Conservation (phyloP, 2,329 filamentous ascomycete genomes). For the Penicillium palitans region DNA sequence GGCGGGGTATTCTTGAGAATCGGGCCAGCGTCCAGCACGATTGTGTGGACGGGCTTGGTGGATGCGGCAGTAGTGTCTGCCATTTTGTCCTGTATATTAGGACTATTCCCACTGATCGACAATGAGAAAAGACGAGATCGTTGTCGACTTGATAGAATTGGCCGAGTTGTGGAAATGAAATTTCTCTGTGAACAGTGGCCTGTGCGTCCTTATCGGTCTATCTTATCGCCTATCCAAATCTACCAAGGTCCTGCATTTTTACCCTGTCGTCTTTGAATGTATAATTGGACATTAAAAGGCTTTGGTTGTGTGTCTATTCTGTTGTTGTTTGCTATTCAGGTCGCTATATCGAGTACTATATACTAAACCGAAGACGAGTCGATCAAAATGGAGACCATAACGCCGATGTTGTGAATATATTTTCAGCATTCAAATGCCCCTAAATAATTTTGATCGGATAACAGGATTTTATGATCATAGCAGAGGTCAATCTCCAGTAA, state of each 20-base stretch:
- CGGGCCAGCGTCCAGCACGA: slow-evolving; percentile 87
- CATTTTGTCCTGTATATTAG: slow-evolving; percentile 18
- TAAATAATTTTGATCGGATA: background rate
- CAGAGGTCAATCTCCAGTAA: background rate
- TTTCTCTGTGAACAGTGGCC: slow-evolving; percentile 35
- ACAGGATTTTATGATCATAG: background rate
- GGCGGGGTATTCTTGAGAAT: slow-evolving; percentile 91
- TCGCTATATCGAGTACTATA: accelerated
- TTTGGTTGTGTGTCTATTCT: background rate
- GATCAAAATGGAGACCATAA: background rate
- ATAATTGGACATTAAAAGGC: background rate
- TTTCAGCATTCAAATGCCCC: background rate
- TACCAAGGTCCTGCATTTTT: background rate
- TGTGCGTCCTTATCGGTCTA: slow-evolving; percentile 43
- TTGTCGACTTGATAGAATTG: slow-evolving; percentile 11
- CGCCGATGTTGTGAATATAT: background rate
- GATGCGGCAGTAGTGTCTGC: slow-evolving; percentile 22
- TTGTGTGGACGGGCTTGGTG: slow-evolving; percentile 71
- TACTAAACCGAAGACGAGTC: too few species aligned
- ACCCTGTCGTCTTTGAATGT: background rate
- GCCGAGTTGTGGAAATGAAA: slow-evolving; percentile 22
- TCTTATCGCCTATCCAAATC: slow-evolving; percentile 35
- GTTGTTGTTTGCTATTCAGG: background rate
- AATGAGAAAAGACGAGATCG: background rate
- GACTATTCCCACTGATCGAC: slow-evolving; percentile 3